phyloP scores from a whole-genome alignment of 2,329 filamentous ascomycete species.

The Pyrenochaeta sp. region DNA sequence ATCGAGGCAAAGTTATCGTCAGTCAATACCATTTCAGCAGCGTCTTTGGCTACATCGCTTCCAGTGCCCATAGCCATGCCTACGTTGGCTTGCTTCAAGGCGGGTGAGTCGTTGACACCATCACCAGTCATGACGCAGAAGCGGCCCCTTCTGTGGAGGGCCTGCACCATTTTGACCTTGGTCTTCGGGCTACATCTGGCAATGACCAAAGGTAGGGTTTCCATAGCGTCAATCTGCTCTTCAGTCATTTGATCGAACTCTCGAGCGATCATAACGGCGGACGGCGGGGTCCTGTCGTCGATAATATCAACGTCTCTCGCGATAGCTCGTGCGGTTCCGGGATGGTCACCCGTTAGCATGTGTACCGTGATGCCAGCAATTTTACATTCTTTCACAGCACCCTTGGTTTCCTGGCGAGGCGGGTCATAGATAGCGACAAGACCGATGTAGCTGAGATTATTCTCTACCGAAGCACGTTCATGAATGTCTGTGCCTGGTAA shows the following conservation, averaged over 20 bases:
- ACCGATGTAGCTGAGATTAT: slow-evolving; percentile 76
- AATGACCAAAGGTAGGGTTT: slow-evolving; percentile 54
- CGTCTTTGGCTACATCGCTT: slow-evolving; percentile 52
- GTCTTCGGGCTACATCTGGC: slow-evolving; percentile 57
- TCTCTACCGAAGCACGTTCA: slow-evolving; percentile 70
- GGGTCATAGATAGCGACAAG: slow-evolving; percentile 88
- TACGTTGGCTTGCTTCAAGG: slow-evolving; percentile 53
- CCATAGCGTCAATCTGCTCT: slow-evolving; percentile 53
- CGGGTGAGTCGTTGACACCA: slow-evolving; percentile 53
- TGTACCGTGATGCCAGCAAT: slow-evolving; percentile 59
- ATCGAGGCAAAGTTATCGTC: slow-evolving; percentile 55
- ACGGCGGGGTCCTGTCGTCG: slow-evolving; percentile 32
- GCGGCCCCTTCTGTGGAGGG: slow-evolving; percentile 47
- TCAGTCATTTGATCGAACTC: slow-evolving; percentile 56
- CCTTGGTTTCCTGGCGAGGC: slow-evolving; percentile 80
- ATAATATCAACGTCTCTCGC: slow-evolving; percentile 58
- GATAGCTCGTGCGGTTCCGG: slow-evolving; percentile 57
- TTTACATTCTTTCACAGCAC: slow-evolving; percentile 56
- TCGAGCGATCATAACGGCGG: slow-evolving; percentile 53
- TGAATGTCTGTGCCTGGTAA: slow-evolving; percentile 37
- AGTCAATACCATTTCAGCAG: slow-evolving; percentile 52
- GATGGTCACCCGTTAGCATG: slow-evolving; percentile 60
- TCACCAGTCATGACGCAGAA: slow-evolving; percentile 57
- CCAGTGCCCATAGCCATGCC: slow-evolving; percentile 54
- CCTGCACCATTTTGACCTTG: slow-evolving; percentile 59